phyloP scores from a whole-genome alignment of 208 protist species.

The Leishmania mexicana region DNA sequence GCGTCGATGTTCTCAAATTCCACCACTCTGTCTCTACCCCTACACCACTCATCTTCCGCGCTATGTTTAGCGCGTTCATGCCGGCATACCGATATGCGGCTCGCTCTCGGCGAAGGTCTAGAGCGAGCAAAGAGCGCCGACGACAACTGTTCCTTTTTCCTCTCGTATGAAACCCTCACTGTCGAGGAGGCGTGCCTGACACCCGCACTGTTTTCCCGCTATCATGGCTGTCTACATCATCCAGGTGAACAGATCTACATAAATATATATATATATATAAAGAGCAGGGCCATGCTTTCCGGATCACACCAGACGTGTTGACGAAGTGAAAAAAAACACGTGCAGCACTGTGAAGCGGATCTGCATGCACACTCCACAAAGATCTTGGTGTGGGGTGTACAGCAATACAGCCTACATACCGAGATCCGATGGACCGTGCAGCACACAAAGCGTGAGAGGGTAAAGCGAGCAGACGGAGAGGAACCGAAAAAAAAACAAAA shows the following conservation, averaged over 20 bases:
- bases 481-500: neutral
- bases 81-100: neutral
- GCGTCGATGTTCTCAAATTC: too few species aligned
- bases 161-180: neutral
- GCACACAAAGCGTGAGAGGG: neutral
- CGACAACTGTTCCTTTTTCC: neutral
- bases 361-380: neutral
- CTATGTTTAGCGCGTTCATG: neutral
- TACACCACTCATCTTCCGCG: neutral
- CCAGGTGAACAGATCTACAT: neutral
- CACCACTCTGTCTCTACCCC: neutral
- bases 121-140: neutral
- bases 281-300: neutral
- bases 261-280: too few species aligned
- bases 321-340: neutral
- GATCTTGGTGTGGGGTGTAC: neutral
- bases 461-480: neutral
- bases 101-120: neutral
- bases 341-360: neutral
- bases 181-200: neutral
- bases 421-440: neutral
- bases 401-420: neutral
- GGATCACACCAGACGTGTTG: neutral
- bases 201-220: neutral
- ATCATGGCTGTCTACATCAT: neutral